These are phyloP conservation scores for Russula foetens DNA, from an alignment of 768 basidiomycete genomes.

Conservation along the genomic window DNA sequence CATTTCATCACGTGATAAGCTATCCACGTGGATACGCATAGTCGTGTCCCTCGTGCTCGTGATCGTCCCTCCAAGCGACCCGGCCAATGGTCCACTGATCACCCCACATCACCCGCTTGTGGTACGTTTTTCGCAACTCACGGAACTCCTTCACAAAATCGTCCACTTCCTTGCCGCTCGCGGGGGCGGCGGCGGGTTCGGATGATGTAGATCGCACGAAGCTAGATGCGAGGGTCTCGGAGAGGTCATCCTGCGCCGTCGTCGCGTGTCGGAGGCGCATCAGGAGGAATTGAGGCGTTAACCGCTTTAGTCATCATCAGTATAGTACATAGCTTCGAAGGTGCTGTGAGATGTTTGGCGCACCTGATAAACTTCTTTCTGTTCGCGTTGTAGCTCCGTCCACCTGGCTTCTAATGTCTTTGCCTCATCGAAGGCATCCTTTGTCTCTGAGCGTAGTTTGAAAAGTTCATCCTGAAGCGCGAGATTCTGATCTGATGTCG, in stretches of 20 bases:
- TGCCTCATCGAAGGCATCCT: slow-evolving; percentile 83
- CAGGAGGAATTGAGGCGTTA: slow-evolving; percentile 79
- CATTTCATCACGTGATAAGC: too few species aligned
- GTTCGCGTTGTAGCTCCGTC: slow-evolving; percentile 83
- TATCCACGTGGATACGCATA: neutral
- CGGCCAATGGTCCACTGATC: slow-evolving; percentile 81
- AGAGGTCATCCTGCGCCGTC: slow-evolving; percentile 83
- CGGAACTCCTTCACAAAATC: slow-evolving; percentile 85
- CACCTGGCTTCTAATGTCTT: slow-evolving; percentile 73
- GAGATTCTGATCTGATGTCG: slow-evolving; percentile 57
- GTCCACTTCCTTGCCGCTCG: slow-evolving; percentile 55
- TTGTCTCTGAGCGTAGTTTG: slow-evolving; percentile 68
- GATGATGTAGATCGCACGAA: slow-evolving; percentile 55
- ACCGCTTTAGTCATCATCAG: slow-evolving; percentile 43
- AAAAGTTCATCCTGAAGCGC: slow-evolving; percentile 70
- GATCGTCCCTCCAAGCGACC: slow-evolving; percentile 81
- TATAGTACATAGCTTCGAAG: neutral
- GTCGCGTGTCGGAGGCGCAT: slow-evolving; percentile 83
- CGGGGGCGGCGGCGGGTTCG: slow-evolving; percentile 10
- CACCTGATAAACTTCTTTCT: slow-evolving; percentile 84
- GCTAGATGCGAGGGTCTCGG: slow-evolving; percentile 74
- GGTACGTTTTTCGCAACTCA: slow-evolving; percentile 81
- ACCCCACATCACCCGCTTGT: slow-evolving; percentile 87
- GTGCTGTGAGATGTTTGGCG: neutral
- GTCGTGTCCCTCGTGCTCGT: too few species aligned